Percentiles rank a stretch among this genome's conserved stretches.
Conservation (phyloP, 1,284 basidiomycete species). For the Vanrija sp. region DNA sequence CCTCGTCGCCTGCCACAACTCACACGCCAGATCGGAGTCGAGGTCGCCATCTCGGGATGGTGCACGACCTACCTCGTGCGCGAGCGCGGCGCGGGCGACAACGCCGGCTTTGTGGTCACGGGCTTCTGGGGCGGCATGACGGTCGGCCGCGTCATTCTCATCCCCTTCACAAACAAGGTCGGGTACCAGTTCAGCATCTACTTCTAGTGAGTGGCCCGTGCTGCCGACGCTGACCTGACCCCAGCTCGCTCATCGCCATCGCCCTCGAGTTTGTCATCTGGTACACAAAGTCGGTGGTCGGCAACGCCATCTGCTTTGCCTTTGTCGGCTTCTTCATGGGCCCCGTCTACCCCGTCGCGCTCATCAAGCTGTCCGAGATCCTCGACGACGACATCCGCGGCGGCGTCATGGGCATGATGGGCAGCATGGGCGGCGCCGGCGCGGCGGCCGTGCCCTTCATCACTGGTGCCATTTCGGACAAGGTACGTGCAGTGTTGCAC, state of each 20-base stretch:
- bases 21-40: conserved; percentile 10
- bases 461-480: conserved; percentile 13
- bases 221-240: background rate
- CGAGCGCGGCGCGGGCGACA: conserved; percentile 14
- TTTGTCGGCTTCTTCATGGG: conserved; percentile 52
- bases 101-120: conserved; percentile 16
- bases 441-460: conserved; percentile 59
- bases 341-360: conserved; percentile 61
- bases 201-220: conserved; percentile 15
- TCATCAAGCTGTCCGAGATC: conserved; percentile 58
- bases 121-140: conserved; percentile 27
- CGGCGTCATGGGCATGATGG: conserved; percentile 58
- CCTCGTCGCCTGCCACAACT: background rate
- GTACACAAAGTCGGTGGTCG: conserved; percentile 55
- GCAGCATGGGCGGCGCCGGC: conserved; percentile 61
- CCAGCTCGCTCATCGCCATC: conserved; percentile 13
- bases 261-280: conserved; percentile 58
- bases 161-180: conserved; percentile 23
- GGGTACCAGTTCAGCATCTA: conserved; percentile 22
- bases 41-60: conserved; percentile 12
- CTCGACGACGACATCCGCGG: conserved; percentile 60
- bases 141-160: conserved; percentile 17
- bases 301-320: conserved; percentile 57
- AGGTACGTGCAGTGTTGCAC: background rate
- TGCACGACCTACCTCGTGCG: conserved; percentile 16